Percentiles rank a stretch among this genome's conserved stretches.
Conservation (phyloP, 139 green algal genomes). For the Penium margaritaceum region DNA sequence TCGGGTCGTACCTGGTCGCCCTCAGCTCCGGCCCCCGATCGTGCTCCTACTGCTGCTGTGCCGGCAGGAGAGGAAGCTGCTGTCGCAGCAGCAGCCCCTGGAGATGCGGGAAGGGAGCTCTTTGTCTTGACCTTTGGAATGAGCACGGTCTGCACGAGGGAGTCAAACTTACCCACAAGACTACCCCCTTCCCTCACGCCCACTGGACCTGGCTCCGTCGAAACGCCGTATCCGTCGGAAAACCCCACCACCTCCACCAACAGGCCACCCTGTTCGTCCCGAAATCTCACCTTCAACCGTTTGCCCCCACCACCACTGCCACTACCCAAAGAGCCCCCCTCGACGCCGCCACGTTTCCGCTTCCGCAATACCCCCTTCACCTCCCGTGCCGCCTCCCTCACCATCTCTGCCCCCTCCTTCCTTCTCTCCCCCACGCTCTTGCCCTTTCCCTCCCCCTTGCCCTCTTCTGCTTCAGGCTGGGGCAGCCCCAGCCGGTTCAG, state of each 20-base stretch:
- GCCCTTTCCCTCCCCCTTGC: slow-evolving; percentile 6
- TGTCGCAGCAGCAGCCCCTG: background rate
- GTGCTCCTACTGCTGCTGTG: background rate
- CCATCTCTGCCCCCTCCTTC: background rate
- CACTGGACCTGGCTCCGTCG: slow-evolving; percentile 24
- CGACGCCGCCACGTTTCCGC: no score
- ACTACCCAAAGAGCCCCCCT: no score
- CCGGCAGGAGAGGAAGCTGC: background rate
- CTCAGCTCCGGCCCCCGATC: no score
- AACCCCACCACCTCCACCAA: slow-evolving; percentile 37
- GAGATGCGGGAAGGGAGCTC: background rate
- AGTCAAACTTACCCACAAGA: slow-evolving; percentile 40
- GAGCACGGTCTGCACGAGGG: slow-evolving; percentile 30
- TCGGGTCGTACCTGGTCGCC: no score
- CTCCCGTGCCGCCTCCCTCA: background rate
- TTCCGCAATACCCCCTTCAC: no score
- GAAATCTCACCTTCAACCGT: slow-evolving; percentile 33
- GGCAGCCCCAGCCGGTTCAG: slow-evolving; percentile 32
- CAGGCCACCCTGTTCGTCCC: slow-evolving; percentile 28
- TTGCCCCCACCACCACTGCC: no score
- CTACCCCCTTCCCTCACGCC: slow-evolving; percentile 38
- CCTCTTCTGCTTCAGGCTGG: background rate
- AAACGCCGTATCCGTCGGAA: slow-evolving; percentile 40
- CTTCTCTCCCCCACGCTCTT: background rate
- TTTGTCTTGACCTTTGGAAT: slow-evolving; percentile 11